Percentiles rank a stretch among this genome's conserved stretches.
These are phyloP conservation scores for Botrytis fabae DNA, from an alignment of 2,329 filamentous ascomycete genomes.

Conservation along the genomic window DNA sequence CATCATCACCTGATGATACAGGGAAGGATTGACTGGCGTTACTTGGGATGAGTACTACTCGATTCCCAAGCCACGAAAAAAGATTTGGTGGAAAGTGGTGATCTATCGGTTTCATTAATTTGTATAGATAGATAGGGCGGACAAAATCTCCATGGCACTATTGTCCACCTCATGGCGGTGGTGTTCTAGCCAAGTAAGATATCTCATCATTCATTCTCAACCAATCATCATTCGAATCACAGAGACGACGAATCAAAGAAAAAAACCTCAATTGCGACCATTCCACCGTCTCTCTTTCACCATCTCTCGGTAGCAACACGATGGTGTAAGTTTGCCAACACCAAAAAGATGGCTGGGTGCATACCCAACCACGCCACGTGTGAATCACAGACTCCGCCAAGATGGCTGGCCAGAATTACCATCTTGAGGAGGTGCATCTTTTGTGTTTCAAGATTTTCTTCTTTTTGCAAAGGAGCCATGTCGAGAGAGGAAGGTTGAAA, in stretches of 20 bases:
- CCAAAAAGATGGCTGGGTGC: neutral
- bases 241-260: neutral
- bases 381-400: neutral
- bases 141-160: neutral
- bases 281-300: neutral
- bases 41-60: neutral
- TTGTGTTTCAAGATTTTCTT: neutral
- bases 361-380: neutral
- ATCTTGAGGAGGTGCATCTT: neutral
- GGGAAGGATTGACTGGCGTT: neutral
- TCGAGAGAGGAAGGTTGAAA: constrained; percentile 3
- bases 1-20: neutral
- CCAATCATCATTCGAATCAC: neutral
- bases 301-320: neutral
- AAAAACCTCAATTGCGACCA: neutral
- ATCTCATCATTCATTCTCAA: neutral
- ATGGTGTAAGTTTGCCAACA: neutral
- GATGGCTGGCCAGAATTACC: neutral
- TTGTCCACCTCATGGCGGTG: neutral
- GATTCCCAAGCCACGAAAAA: neutral
- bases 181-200: neutral
- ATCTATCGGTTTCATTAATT: neutral
- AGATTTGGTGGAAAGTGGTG: neutral
- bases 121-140: no score
- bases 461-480: neutral